These are phyloP conservation scores for Wallacemonas collosoma DNA, from an alignment of 208 protist genomes.

Conservation along the genomic window DNA sequence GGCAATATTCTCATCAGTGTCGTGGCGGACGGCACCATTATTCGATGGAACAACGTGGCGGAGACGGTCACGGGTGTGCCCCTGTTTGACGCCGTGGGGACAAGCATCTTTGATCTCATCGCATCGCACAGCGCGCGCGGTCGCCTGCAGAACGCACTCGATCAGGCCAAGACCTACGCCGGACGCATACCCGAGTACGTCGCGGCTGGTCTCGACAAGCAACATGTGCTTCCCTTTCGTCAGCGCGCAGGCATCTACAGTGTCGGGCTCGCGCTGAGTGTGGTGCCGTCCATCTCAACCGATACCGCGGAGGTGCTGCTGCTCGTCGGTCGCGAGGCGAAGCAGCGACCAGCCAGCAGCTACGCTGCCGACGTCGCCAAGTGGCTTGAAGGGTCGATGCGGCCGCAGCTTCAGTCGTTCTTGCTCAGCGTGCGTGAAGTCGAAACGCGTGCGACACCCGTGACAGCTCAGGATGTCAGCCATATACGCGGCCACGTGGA, in stretches of 20 bases:
- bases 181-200: slow-evolving; percentile 74
- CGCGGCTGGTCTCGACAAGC: slow-evolving; percentile 42
- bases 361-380: slow-evolving; percentile 73
- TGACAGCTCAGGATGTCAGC: slow-evolving; percentile 62
- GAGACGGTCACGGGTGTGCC: slow-evolving; percentile 63
- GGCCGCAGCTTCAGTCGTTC: slow-evolving; percentile 75
- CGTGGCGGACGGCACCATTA: slow-evolving; percentile 84
- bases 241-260: slow-evolving; percentile 66
- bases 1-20: slow-evolving; percentile 72
- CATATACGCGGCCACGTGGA: slow-evolving; percentile 70
- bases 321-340: slow-evolving; percentile 73
- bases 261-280: slow-evolving; percentile 62
- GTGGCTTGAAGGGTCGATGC: slow-evolving; percentile 73
- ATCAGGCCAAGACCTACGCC: slow-evolving; percentile 43
- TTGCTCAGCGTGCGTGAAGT: slow-evolving; percentile 59
- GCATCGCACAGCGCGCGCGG: slow-evolving; percentile 39
- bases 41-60: slow-evolving; percentile 78
- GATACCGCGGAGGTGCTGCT: slow-evolving; percentile 73
- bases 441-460: slow-evolving; percentile 51
- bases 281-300: slow-evolving; percentile 64
- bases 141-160: slow-evolving; percentile 50
- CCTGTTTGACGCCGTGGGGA: slow-evolving; percentile 64
- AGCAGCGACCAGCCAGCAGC: slow-evolving; percentile 61
- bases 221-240: slow-evolving; percentile 62
- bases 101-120: slow-evolving; percentile 73